Evolutionary conservation across 441 rosid species (phyloP).

Genomic region (Syzygium syzygioides): DNA sequence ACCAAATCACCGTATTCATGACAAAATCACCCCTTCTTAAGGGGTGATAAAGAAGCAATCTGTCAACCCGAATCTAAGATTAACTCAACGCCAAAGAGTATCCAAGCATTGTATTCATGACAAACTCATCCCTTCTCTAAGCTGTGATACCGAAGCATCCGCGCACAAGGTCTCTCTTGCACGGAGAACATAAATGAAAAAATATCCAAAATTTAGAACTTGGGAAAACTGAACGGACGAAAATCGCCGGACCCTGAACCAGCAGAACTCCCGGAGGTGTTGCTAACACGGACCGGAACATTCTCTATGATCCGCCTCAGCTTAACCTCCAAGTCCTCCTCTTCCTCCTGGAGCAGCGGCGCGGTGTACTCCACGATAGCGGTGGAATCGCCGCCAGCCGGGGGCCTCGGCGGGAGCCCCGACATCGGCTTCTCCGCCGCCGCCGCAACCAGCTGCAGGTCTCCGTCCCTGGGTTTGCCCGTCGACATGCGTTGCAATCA

Average conservation of each 20-base stretch:
- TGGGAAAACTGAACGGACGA: constrained; percentile 50
- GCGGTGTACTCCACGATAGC: constrained; percentile 70
- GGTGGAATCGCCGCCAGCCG: constrained; percentile 32
- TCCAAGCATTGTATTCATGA: neutral
- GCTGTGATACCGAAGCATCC: neutral
- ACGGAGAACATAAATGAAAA: neutral
- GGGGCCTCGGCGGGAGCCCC: constrained; percentile 26
- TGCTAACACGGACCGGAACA: constrained; percentile 90
- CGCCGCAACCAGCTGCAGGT: constrained; percentile 44
- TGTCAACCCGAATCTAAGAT: neutral
- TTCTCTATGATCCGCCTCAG: constrained; percentile 87
- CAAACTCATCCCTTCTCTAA: neutral
- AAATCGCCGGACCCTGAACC: constrained; percentile 96
- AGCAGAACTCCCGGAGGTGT: constrained; percentile 97
- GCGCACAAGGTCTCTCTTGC: neutral
- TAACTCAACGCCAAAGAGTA: neutral
- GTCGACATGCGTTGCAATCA: constrained; percentile 36
- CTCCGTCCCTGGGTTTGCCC: constrained; percentile 37
- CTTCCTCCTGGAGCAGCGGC: constrained; percentile 73
- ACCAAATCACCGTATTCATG: neutral
- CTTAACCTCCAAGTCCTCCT: constrained; percentile 86
- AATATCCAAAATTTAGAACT: neutral
- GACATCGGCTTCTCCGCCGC: constrained; percentile 26
- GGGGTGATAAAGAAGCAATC: neutral
- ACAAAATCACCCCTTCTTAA: neutral